Base-by-base conservation (phyloP, 2,329 filamentous ascomycete genomes). In the Cordyceps javanica region DNA sequence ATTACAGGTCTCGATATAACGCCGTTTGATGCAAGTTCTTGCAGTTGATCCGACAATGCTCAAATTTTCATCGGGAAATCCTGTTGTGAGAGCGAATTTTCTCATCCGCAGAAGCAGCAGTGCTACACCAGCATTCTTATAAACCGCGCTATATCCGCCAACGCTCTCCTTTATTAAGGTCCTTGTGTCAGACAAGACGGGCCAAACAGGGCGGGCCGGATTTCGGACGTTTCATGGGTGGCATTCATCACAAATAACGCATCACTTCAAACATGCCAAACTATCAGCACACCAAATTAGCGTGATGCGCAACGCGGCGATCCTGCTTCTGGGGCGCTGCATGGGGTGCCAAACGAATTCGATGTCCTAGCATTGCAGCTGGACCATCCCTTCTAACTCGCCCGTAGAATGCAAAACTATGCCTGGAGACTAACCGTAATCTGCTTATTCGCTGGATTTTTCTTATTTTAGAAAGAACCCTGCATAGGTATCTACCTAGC, bases 121-220 rank as follows among this genome's bases (percentile, higher is more conserved):
- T 36, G 9, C 34, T 41, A 39, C 11, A 25, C 14, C 26, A 41
- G 36, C 5, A 16, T 36, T 34, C 49, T 23, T 34, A 41, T 52
- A 52, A 52, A 25, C 49, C 49, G 49, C 49, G 36, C 49, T 52
- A 23, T 52, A 21, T 41, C 49, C 49, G 23, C 34, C 16, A 28
- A 41, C 19, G 48, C 25, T n/a, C 49, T 30, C 49, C 21, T 11
- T 45, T 45, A n/a, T 9, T 14, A 26, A 7, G n/a, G 28, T n/a
- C 30, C 26, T 14, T 21, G 19, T 49, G 46, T 36, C 46, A 36
- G 46, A 49, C 30, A 36, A 38, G 23, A 45, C 42, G 42, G 42
- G 23, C 21, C 41, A 44, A 25, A n/a, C 36, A 38, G 36, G 6
- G 16, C 19, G 36, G 36, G 36, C 16, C 25, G 42, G 42, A 45